Base-by-base conservation (phyloP, 2,329 filamentous ascomycete genomes). In the Bipolaris cookei region DNA sequence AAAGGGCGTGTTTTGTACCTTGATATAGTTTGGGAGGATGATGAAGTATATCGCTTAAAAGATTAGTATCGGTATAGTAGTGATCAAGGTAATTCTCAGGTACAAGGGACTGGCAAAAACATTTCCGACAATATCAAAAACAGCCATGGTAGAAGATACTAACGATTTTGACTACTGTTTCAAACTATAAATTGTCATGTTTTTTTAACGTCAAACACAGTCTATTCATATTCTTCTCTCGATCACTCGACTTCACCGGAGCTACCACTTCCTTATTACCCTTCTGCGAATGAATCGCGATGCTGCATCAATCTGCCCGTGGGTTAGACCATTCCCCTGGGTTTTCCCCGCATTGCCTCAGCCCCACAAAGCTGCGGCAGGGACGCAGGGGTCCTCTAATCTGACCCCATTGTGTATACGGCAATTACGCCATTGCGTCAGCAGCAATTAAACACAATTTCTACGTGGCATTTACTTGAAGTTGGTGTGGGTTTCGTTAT, bases 21-120 rank as follows among this genome's bases (percentile, higher is more conserved):
- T 73, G 60, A 74, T 38, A 6, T 54, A 59, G 58, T 73, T 74
- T 4, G 72, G 72, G 14, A 73, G 69, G 5, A 68, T 56, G 35
- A 68, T 62, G 47, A 73, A 69, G 56, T 73, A 73, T 2, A 61
- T 54, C 1, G 67, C 63, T 1, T 69, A 37, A 2, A 73, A 20
- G 1, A 70, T n/a, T 6, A 70, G 16, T 23, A 71, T 25, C 4
- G 68, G 66, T 10, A 63, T 51, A 8, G 56, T 51, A 2, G 64
- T 14, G 4, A 68, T 7, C 0, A 69, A n/a, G 16, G 51, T 23
- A 3, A 56, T 11, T 47, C 67, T 68, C 1, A 66, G 18, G 2
- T 67, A n/a, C 7, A 61, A 32, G 3, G 63, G 54, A 1, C 55
- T 58, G 6, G 51, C 1, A 11, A 25, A 47, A 3, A 54, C 5